Evolutionary conservation across 371 early-diverging fungal genomes (phyloP), one percentile per base, ranked within the genome.

Genomic region (Actinomucor elegans): DNA sequence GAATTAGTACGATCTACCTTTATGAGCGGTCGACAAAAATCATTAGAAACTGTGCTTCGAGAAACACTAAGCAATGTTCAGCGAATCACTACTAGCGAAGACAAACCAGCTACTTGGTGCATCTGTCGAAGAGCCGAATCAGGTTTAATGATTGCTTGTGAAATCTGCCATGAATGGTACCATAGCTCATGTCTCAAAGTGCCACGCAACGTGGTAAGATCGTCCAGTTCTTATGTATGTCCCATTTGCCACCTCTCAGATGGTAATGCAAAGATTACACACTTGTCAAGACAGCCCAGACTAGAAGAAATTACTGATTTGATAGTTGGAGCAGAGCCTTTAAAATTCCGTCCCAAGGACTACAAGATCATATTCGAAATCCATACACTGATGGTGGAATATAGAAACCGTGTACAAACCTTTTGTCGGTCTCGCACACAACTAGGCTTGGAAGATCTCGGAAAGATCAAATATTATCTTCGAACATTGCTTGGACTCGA

Each of bases 91-190:
- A 7, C 37, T 9, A 49, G 45, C 10, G 38, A 49, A 17, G 41
- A 32, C 2, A 51, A 28, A n/a, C 17, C 42, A 1, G 67, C 61
- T 1, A 45, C 60, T 1, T 85, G 77, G 41, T 90, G 90, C 45
- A 52, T 90, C 12, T 90, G 84, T 55, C 69, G 86, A 52, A 67
- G 71, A 35, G 61, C 77, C 1, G 84, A 88, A 33, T 62, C 74
- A 23, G 88, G 85, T 6, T 66, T 81, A 53, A 92, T 91, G 91
- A 80, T 90, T 31, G 85, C 86, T 57, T 93, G 94, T 59, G 89
- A 87, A 54, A 55, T 71, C n/a, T 93, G 94, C 57, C 79, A 83
- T 34, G 88, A 84, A 45, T 87, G 88, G 90, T 93, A 90, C 59
- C 94, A 93, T 57, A 79, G 77, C 12, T 63, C 71, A 9, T 93